A percentile compares a stretch with the other conserved stretches of the same genome.
phyloP scores from a whole-genome alignment of 2,329 filamentous ascomycete genomes.

The Penicillium sp. region DNA sequence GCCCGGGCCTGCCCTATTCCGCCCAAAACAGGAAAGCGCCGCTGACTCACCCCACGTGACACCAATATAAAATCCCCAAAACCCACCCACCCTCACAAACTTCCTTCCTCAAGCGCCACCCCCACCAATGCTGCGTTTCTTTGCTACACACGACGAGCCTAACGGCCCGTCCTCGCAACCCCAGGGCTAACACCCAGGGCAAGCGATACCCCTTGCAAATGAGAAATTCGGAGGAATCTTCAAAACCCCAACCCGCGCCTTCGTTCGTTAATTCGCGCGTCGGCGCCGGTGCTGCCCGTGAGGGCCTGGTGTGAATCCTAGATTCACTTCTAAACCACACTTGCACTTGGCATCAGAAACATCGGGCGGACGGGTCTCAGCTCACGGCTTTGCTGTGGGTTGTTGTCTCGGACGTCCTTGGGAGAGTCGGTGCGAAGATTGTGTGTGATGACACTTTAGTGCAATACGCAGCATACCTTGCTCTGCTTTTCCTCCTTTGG shows the following conservation, averaged over 20 bases:
- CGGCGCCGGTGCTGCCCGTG: slow-evolving; percentile 62
- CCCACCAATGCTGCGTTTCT: slow-evolving; percentile 92
- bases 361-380: slow-evolving; percentile 55
- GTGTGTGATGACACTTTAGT: slow-evolving; percentile 84
- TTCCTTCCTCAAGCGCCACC: slow-evolving; percentile 64
- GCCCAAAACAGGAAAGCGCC: slow-evolving; percentile 5
- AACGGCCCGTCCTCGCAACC: slow-evolving; percentile 23
- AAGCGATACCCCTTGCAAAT: slow-evolving; percentile 60
- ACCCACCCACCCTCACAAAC: slow-evolving; percentile 7
- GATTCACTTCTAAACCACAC: slow-evolving; percentile 50
- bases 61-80: slow-evolving; percentile 11
- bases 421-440: slow-evolving; percentile 93
- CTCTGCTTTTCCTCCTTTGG: slow-evolving; percentile 32
- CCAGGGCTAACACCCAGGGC: slow-evolving; percentile 11
- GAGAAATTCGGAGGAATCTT: slow-evolving; percentile 99
- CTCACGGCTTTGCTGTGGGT: slow-evolving; percentile 25
- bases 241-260: slow-evolving; percentile 51
- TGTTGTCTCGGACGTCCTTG: slow-evolving; percentile 59
- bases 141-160: slow-evolving; percentile 70
- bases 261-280: slow-evolving; percentile 22
- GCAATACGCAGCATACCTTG: slow-evolving; percentile 83
- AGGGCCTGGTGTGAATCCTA: slow-evolving; percentile 74
- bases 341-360: slow-evolving; percentile 92
- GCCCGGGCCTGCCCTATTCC: slow-evolving; percentile 4
- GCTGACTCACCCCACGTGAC: slow-evolving; percentile 16